phyloP scores from a whole-genome alignment of 2,329 filamentous ascomycete species.

The Pyrenochaeta sp. region DNA sequence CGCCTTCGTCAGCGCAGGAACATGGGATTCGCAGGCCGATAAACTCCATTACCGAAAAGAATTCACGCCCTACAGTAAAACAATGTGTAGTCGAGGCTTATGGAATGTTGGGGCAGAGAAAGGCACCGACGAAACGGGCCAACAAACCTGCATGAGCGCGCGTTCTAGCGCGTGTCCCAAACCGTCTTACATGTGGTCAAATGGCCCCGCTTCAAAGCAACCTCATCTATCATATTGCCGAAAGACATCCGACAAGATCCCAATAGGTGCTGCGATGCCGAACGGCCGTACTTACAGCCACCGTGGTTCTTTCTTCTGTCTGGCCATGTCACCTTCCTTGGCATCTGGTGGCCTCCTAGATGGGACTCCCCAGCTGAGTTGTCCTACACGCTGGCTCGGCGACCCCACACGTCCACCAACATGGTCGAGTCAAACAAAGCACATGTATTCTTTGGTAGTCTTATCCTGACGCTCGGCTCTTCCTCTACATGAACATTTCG shows the following conservation, averaged over 20 bases:
- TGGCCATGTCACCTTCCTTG: conserved; percentile 20
- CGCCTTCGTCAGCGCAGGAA: not conserved
- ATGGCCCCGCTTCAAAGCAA: not conserved
- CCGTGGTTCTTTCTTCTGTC: conserved; percentile 9
- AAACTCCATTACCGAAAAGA: too few species aligned
- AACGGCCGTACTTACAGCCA: not conserved
- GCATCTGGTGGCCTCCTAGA: conserved; percentile 8
- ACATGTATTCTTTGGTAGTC: conserved; percentile 1
- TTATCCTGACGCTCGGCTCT: not conserved
- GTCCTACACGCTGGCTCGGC: conserved; percentile 15
- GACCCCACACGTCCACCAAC: conserved; percentile 2
- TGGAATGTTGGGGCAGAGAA: not conserved
- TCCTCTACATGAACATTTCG: not conserved
- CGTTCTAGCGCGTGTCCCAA: not conserved
- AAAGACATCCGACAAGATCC: not conserved
- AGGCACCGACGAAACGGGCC: not conserved
- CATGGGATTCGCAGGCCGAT: too few species aligned
- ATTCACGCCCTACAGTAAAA: not conserved
- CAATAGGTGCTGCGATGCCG: not conserved
- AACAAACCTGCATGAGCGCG: not conserved
- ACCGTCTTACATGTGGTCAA: not conserved
- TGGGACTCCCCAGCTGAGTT: conserved; percentile 13
- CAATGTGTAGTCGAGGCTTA: not conserved
- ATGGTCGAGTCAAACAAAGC: conserved; percentile 9
- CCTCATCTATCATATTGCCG: not conserved